Base-by-base conservation (phyloP, 148 eudicot species). In the Polygonum aviculare region DNA sequence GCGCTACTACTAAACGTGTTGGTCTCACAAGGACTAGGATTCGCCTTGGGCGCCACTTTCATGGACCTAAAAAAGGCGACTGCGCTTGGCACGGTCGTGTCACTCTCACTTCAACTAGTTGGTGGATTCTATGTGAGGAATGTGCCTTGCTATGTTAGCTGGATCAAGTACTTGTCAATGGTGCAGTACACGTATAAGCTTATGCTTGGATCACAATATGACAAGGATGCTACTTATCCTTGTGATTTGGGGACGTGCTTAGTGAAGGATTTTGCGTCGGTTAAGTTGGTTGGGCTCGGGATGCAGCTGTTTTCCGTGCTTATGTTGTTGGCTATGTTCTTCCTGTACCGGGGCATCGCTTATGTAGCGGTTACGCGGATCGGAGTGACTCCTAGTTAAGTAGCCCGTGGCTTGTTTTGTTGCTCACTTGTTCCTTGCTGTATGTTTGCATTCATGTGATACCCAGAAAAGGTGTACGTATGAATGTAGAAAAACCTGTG, bases 71-170 rank as follows among this genome's bases (percentile, higher is more conserved):
- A 87, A 78, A 79, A 82, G 1, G 93, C 98, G 0, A 87, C 94
- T 0, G 82, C 82, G 0, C 73, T 90, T 12, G 97, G 90, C 10
- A 85, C 92, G 0, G 92, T 91, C 62, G 73, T 89, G 49, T 87
- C 89, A 93, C 88, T 94, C 10, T 63, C 87, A 0, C 92, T 85
- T 77, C 72, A 78, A 0, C 69, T 94, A 12, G 90, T 84, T 1
- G 88, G 95, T 3, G 98, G 98, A 15, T 94, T 70, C 57, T 94
- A 85, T n/a, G 93, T 94, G 9, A 95, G 89, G 49, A 78, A 92
- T 60, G 89, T 94, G 7, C 97, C 98, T 0, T 9, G 0, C 0
- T 94, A 92, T 76, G 86, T 94, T 8, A 57, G 87, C 2, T 94
- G 98, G 97, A 81, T 94, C 38, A 89, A 85, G 80, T 93, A 93